These are phyloP conservation scores for Wickerhamiella australiensis DNA, from an alignment of 805 yeast genomes.

Conservation along the genomic window DNA sequence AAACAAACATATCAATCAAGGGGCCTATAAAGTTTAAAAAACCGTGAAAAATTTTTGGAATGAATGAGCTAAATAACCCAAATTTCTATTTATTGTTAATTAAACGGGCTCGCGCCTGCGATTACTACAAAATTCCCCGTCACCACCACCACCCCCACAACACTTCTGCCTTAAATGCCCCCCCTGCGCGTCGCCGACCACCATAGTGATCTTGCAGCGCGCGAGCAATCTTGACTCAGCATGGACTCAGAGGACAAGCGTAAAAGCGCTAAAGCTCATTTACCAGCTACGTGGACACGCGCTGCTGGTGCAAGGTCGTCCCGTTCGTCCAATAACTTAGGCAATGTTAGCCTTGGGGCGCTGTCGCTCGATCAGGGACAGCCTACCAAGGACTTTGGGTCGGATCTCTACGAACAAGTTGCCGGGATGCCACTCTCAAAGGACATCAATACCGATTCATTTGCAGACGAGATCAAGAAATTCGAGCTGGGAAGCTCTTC, in stretches of 20 bases:
- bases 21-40: no score
- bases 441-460: background rate
- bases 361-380: slow-evolving; percentile 6
- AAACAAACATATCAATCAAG: background rate
- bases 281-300: slow-evolving; percentile 10
- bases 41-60: no score
- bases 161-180: background rate
- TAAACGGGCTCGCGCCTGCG: background rate
- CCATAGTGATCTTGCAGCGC: background rate
- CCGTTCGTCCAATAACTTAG: background rate
- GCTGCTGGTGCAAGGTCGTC: background rate
- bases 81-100: no score
- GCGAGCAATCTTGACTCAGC: slow-evolving; percentile 6
- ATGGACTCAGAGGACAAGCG: slow-evolving; percentile 12
- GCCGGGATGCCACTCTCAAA: slow-evolving; percentile 6
- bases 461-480: slow-evolving; percentile 5
- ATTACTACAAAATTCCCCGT: background rate
- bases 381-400: slow-evolving; percentile 4
- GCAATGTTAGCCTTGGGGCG: slow-evolving; percentile 5
- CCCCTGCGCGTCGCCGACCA: slow-evolving; percentile 2
- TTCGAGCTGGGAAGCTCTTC: background rate
- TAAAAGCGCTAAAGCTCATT: slow-evolving; percentile 10
- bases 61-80: background rate
- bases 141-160: background rate
- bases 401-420: slow-evolving; percentile 3